These are phyloP conservation scores for Lathyrus aphaca DNA, from an alignment of 306 rosid genomes.

Conservation along the genomic window DNA sequence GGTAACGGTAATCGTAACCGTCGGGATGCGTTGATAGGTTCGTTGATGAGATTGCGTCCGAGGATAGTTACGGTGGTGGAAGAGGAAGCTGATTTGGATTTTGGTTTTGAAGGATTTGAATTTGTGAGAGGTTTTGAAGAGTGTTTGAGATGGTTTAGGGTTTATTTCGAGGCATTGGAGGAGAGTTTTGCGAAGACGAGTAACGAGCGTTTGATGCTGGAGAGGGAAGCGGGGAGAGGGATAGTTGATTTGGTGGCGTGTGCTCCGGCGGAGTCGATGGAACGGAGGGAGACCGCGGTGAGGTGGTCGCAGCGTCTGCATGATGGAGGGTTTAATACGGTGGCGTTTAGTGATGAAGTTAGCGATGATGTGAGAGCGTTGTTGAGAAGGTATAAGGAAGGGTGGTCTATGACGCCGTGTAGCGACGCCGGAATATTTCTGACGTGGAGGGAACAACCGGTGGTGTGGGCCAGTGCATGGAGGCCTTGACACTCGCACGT, in stretches of 20 bases:
- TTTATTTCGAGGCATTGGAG: constrained; percentile 84
- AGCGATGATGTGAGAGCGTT: constrained; percentile 83
- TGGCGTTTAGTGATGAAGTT: constrained; percentile 82
- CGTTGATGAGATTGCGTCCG: constrained; percentile 61
- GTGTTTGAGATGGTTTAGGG: constrained; percentile 93
- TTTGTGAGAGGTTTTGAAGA: constrained; percentile 79
- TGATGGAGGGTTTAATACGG: constrained; percentile 62
- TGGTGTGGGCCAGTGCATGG: constrained; percentile 99
- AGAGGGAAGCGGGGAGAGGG: constrained; percentile 79
- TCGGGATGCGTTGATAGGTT: constrained; percentile 56
- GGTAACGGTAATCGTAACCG: constrained; percentile 30
- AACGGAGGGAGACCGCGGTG: constrained; percentile 72
- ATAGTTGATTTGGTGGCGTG: constrained; percentile 81
- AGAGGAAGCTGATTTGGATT: constrained; percentile 85
- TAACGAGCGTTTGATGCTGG: constrained; percentile 75
- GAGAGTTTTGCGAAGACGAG: constrained; percentile 76
- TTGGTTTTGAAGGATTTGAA: constrained; percentile 71
- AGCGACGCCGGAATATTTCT: constrained; percentile 79
- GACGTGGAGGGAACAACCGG: constrained; percentile 84
- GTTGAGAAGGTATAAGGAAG: constrained; percentile 86
- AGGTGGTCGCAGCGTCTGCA: constrained; percentile 77
- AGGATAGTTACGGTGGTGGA: constrained; percentile 78
- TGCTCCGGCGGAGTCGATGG: constrained; percentile 55
- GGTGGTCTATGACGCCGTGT: constrained; percentile 82
- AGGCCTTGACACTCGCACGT: constrained; percentile 54